Evolutionary conservation across 164 flowering plant genomes (phyloP), one percentile per base, ranked within the genome.

Genomic region (Liquidambar formosana): DNA sequence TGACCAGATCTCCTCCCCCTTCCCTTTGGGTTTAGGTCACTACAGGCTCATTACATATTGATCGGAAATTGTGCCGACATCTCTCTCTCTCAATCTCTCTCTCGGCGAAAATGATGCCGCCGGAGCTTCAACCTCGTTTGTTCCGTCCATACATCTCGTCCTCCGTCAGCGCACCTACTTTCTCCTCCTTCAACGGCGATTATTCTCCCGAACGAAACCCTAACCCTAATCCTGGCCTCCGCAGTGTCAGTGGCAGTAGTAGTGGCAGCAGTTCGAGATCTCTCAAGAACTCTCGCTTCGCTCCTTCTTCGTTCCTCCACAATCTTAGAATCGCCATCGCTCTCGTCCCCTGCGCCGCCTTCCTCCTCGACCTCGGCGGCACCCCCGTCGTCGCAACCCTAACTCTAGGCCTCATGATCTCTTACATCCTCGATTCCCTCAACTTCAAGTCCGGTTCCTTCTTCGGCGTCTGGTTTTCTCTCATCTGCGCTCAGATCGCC

Each of bases 341-440:
- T 5, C 87, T 95, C 10, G 83, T 84, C 14, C 99, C 99, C 5
- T 86, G 82, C 63, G 93, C 91, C 21, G 85, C 81, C 54, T 88
- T 95, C 75, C 93, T 95, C 64, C 92, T 95, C 45, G 97, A 93
- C 79, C 89, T 95, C 51, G 99, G 99, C 69, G 99, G 99, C 46
- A 64, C 90, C 3, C 84, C 94, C 8, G 99, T 95, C 38, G 75
- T 83, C 52, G 91, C 88, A 1, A 81, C 88, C 71, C 79, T 95
- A 16, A 86, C 86, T 61, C 68, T 95, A 8, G 94, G 97, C 21
- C 86, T 95, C 63, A 86, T 95, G 91, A 58, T 86, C 70, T 63
- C 96, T 11, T 95, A 95, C 86, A 86, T 91, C 78, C 84, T 95
- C 65, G 99, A 95, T 66, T 86, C 93, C 0, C 84, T 95, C 64